phyloP scores from a whole-genome alignment of 1,284 basidiomycete species.

The Cryptococcus sp. region DNA sequence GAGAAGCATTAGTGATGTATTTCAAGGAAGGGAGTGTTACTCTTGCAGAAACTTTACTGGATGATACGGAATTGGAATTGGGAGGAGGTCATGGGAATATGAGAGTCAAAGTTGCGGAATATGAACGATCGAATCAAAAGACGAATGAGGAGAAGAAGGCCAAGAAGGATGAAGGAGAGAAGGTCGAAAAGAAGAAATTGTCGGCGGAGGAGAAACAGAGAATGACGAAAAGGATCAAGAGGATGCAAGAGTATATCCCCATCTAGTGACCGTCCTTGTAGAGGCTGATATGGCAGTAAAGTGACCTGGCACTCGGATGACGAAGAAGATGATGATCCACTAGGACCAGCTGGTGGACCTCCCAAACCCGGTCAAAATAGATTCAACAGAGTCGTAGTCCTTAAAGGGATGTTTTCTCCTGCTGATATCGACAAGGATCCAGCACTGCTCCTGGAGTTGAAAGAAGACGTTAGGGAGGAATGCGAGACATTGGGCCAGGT shows the following conservation, averaged over 20 bases:
- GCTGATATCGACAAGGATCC: constrained; percentile 84
- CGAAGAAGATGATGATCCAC: constrained; percentile 30
- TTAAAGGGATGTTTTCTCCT: constrained; percentile 92
- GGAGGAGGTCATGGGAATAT: constrained; percentile 66
- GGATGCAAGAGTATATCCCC: constrained; percentile 74
- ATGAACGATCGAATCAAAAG: constrained; percentile 54
- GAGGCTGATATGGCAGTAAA: constrained; percentile 29
- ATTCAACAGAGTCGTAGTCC: constrained; percentile 74
- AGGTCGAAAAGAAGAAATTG: constrained; percentile 53
- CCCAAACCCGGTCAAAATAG: constrained; percentile 49
- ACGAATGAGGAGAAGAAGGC: constrained; percentile 63
- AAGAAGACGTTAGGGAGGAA: constrained; percentile 94
- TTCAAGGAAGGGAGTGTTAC: constrained; percentile 94
- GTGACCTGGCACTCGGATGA: constrained; percentile 43
- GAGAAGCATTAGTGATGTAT: constrained; percentile 93
- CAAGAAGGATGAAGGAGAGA: constrained; percentile 57
- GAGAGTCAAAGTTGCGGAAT: constrained; percentile 79
- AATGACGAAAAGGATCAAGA: constrained; percentile 71
- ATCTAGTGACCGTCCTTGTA: neutral
- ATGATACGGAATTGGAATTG: constrained; percentile 87
- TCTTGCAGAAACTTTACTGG: constrained; percentile 78
- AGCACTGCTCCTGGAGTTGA: constrained; percentile 81
- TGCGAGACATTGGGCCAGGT: constrained; percentile 88
- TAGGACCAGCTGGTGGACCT: constrained; percentile 27
- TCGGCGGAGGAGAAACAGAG: constrained; percentile 75